Base-by-base conservation (phyloP, 2,329 filamentous ascomycete species). In the Aspergillus persii region DNA sequence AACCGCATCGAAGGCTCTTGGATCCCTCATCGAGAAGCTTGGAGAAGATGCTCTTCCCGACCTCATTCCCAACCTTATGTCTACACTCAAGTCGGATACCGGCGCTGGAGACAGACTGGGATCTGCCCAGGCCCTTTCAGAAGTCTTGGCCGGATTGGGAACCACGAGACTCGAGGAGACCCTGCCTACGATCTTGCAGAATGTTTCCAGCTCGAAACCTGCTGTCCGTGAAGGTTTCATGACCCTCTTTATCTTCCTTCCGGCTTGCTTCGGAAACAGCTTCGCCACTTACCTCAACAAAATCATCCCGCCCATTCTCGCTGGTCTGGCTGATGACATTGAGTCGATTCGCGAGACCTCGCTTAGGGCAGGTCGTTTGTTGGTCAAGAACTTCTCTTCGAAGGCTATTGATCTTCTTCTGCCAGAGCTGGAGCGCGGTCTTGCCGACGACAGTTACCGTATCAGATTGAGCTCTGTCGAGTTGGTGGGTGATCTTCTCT, bases 171-270 rank as follows among this genome's bases (percentile, higher is more conserved):
- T 99, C 66, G 95, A 99, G 76, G 96, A 99, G 77, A 98, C 93
- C 4, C 81, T 99, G 50, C 96, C 95, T 44, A 97, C 94, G 11
- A 96, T 99, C 68, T 79, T 99, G 46, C 94, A 98, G 71, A 99
- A 99, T 70, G 94, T 96, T 65, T 88, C 92, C 67, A 98, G 94
- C 69, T 86, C 89, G 66, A 97, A 96, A 77, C 75, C 95, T 18
- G 87, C 92, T 56, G 92, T 99, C 64, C 88, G 95, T 69, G 95
- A 99, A 81, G 95, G 95, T 50, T 99, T 99, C 81, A 99, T 99
- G 95, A 97, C 95, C 7, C 84, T 99, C 46, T 99, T 99, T 79
- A 98, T 99, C 66, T 99, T 97, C 84, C 86, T 99, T 79, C 95
- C 95, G 11, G 95, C 96, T 55, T 99, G 95, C 79, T 99, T 99